These are phyloP conservation scores for Aspergillus spinulosporus DNA, from an alignment of 2,329 filamentous ascomycete species.

Conservation along the genomic window DNA sequence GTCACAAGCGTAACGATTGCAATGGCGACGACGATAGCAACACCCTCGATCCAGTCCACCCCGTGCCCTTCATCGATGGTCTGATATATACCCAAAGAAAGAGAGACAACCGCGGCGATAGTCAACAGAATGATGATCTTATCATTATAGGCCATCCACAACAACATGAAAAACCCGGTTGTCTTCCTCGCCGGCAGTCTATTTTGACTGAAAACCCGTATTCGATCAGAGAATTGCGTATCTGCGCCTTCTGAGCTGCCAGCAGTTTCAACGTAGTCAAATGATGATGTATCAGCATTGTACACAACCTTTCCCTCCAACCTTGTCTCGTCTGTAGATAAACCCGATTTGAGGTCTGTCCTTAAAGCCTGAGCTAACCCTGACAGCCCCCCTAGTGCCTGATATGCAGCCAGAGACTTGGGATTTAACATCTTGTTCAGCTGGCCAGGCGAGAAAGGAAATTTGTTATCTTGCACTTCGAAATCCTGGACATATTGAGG, in stretches of 20 bases:
- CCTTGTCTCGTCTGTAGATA: slow-evolving; percentile 72
- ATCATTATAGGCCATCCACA: slow-evolving; percentile 73
- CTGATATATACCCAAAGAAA: slow-evolving; percentile 70
- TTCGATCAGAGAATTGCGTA: slow-evolving; percentile 55
- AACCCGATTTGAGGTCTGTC: slow-evolving; percentile 68
- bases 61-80: slow-evolving; percentile 53
- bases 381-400: slow-evolving; percentile 71
- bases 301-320: slow-evolving; percentile 69
- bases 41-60: slow-evolving; percentile 68
- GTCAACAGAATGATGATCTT: slow-evolving; percentile 71
- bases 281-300: slow-evolving; percentile 60
- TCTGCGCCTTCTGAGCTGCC: slow-evolving; percentile 17
- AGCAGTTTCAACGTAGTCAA: slow-evolving; percentile 1
- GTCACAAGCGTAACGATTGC: slow-evolving; percentile 64
- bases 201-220: slow-evolving; percentile 62
- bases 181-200: slow-evolving; percentile 63
- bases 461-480: slow-evolving; percentile 73
- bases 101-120: slow-evolving; percentile 66
- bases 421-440: slow-evolving; percentile 86
- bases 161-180: slow-evolving; percentile 59
- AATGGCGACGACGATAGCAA: slow-evolving; percentile 66
- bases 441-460: slow-evolving; percentile 76
- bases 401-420: slow-evolving; percentile 80
- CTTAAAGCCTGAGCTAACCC: slow-evolving; percentile 79
- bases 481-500: slow-evolving; percentile 76